Base-by-base conservation (phyloP, 2,329 filamentous ascomycete genomes). In the Penicillium oxalicum region DNA sequence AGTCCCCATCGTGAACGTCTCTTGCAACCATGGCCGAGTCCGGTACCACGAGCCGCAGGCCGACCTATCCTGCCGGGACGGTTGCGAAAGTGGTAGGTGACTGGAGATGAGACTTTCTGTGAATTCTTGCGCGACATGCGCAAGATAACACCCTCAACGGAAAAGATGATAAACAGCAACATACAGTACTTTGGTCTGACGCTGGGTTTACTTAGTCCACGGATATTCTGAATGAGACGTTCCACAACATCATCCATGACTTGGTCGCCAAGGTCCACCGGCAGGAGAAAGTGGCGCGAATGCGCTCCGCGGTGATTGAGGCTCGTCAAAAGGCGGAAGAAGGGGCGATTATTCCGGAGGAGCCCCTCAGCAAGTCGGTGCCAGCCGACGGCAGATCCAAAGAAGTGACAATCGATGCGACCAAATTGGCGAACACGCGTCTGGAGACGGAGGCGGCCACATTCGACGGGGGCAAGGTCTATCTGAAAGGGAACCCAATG, bases 231-330 rank as follows among this genome's bases (percentile, higher is more conserved):
- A 77, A 82, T 51, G 77, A 80, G 51, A 74, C 74, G 24, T 70
- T 84, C 38, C 74, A 79, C 58, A 81, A 78, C 58, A 79, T 83
- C 56, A 76, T 83, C 56, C 77, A 82, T 64, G 77, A 79, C 57
- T 74, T 80, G 25, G 76, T 81, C 46, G 70, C 80, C 28, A 74
- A 78, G 54, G 76, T 75, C 29, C 81, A 84, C 61, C 78, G 78
- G 53, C 72, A 78, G 49, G 80, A 83, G 63, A 83, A 83, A 67
- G 68, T 78, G 51, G 74, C 80, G 37, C 76, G 80, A 49, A 79
- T 79, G 76, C 75, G 75, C 67, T 67, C 77, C 58, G 67, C 77
- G 51, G 64, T 74, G 27, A 61, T 74, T 25, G 51, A 70, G 37
- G 68, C 71, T 34, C 63, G 70, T 52, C 71, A 74, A 50, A 68